Conservation (phyloP, 2,329 filamentous ascomycete species). For the Fusarium illudens region DNA sequence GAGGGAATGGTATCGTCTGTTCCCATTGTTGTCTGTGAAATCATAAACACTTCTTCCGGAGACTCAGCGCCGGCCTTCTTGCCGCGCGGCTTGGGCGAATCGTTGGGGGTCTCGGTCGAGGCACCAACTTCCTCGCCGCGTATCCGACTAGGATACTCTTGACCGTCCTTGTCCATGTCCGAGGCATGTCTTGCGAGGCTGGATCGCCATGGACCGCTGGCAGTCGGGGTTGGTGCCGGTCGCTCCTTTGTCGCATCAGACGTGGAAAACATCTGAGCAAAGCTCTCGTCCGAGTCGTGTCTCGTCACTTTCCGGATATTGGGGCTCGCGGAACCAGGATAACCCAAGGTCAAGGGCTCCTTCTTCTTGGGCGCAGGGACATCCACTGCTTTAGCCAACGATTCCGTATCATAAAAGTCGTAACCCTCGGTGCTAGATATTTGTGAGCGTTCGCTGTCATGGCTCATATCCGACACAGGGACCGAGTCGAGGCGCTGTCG, state of each 20-base stretch:
- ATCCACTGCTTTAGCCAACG: constrained; percentile 60
- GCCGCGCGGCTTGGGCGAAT: constrained; percentile 6
- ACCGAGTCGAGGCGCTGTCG: constrained; percentile 60
- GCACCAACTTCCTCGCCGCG: constrained; percentile 51
- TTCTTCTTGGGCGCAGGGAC: constrained; percentile 56
- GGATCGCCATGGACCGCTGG: constrained; percentile 37
- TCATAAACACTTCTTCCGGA: constrained; percentile 53
- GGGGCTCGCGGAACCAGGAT: constrained; percentile 44
- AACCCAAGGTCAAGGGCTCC: constrained; percentile 47
- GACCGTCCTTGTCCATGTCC: constrained; percentile 42
- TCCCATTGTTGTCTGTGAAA: constrained; percentile 57
- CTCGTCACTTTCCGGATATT: constrained; percentile 45
- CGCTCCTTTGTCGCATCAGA: constrained; percentile 55
- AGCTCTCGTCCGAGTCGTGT: constrained; percentile 68
- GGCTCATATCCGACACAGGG: constrained; percentile 60
- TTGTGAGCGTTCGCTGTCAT: constrained; percentile 57
- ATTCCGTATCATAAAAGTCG: constrained; percentile 72
- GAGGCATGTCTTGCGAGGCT: constrained; percentile 42
- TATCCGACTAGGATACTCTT: constrained; percentile 57
- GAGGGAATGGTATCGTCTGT: constrained; percentile 47
- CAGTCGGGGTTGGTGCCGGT: constrained; percentile 21
- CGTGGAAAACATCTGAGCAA: constrained; percentile 66
- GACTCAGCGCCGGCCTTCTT: constrained; percentile 40
- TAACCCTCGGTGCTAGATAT: constrained; percentile 68
- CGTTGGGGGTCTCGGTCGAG: constrained; percentile 19